These are phyloP conservation scores for Colletotrichum tamarilloi DNA, from an alignment of 2,329 filamentous ascomycete genomes.

Conservation along the genomic window DNA sequence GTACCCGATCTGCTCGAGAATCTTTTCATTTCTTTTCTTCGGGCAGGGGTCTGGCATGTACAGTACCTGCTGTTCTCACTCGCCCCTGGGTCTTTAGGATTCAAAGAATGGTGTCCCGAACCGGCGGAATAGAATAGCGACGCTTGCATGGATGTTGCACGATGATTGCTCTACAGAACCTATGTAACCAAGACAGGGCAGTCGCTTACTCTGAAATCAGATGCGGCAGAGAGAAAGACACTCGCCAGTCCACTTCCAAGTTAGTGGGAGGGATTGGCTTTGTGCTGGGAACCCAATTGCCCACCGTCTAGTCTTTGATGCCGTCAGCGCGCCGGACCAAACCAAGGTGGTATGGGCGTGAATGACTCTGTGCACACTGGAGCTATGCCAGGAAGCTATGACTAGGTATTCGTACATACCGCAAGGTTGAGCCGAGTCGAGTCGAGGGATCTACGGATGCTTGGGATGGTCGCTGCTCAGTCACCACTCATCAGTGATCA, in stretches of 20 bases:
- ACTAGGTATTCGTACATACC: neutral
- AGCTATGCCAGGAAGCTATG: conserved; percentile 31
- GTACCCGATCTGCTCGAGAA: conserved; percentile 19
- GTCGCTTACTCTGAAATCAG: neutral
- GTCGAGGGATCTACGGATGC: neutral
- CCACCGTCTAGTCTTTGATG: conserved; percentile 15
- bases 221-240: neutral
- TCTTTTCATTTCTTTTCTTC: neutral
- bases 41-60: conserved; percentile 3
- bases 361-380: conserved; percentile 33
- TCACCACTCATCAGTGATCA: neutral
- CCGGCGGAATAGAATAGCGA: conserved; percentile 6
- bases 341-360: conserved; percentile 16
- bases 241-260: conserved; percentile 4
- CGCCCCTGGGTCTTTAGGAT: too few relatives aligned
- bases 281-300: conserved; percentile 9
- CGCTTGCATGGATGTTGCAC: conserved; percentile 3
- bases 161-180: neutral
- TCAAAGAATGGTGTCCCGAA: neutral
- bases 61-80: neutral
- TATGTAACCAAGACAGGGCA: neutral
- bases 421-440: neutral
- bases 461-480: neutral
- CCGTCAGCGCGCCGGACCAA: conserved; percentile 29
- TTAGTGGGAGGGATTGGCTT: conserved; percentile 13